Evolutionary conservation across 2,329 filamentous ascomycete genomes (phyloP).

Genomic region (Fusarium sp.): DNA sequence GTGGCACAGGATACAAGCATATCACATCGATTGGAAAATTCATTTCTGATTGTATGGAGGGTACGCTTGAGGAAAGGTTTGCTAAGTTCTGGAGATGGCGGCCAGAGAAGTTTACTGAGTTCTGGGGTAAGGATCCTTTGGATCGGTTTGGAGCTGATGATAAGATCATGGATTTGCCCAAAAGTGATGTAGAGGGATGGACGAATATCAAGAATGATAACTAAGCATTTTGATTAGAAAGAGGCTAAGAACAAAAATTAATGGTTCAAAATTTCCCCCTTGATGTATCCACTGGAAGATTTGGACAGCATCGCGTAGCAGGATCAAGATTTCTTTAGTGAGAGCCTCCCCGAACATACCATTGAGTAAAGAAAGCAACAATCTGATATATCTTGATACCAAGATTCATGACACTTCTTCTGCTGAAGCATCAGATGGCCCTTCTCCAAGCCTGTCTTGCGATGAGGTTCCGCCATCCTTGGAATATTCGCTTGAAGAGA

Average conservation of each 20-base stretch:
- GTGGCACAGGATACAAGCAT: constrained; percentile 16
- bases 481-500: rapidly evolving
- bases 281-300: rapidly evolving
- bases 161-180: constrained; percentile 2
- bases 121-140: constrained; percentile 18
- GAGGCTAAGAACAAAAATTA: no score
- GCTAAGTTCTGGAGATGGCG: constrained; percentile 24
- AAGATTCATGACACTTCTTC: not conserved
- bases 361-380: no score
- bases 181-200: not conserved
- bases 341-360: no score
- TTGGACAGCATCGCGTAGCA: rapidly evolving
- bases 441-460: not conserved
- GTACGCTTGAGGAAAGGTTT: constrained; percentile 1
- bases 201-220: not conserved
- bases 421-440: rapidly evolving
- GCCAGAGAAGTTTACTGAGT: constrained; percentile 1
- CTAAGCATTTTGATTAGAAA: no score
- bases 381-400: rapidly evolving
- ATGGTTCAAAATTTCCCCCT: no score
- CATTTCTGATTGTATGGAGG: constrained; percentile 20
- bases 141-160: constrained; percentile 24
- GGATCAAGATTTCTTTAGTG: no score
- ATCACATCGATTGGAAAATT: constrained; percentile 24
- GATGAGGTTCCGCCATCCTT: rapidly evolving